Conservation (phyloP, 2,329 filamentous ascomycete genomes). For the Colletotrichum sp. region DNA sequence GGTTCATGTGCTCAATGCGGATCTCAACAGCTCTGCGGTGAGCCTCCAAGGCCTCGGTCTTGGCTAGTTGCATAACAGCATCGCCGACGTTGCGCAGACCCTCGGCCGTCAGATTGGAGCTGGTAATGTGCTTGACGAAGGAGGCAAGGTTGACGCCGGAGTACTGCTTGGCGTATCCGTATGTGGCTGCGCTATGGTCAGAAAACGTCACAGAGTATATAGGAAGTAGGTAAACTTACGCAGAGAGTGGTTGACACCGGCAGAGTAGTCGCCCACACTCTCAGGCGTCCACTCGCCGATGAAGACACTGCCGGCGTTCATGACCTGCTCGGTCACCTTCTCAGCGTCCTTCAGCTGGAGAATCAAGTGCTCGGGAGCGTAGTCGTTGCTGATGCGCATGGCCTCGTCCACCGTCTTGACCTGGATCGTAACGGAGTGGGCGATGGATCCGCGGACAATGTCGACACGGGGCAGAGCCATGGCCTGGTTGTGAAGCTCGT, state of each 20-base stretch:
- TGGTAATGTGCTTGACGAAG: conserved; percentile 98
- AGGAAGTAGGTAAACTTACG: conserved; percentile 66
- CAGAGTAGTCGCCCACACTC: conserved; percentile 97
- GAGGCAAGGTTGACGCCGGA: conserved; percentile 95
- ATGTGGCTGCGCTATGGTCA: conserved; percentile 71
- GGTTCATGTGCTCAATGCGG: conserved; percentile 62
- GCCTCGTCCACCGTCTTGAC: conserved; percentile 75
- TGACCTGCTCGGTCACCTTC: conserved; percentile 75
- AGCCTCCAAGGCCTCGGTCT: conserved; percentile 93
- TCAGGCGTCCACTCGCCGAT: conserved; percentile 96
- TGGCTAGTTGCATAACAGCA: conserved; percentile 93
- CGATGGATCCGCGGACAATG: conserved; percentile 89
- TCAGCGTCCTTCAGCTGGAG: conserved; percentile 84
- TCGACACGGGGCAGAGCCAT: conserved; percentile 87
- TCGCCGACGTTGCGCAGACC: conserved; percentile 84
- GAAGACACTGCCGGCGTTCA: conserved; percentile 96
- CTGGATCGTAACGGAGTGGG: conserved; percentile 87
- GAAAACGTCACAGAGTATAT: neutral
- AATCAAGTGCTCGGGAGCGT: conserved; percentile 96
- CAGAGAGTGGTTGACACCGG: conserved; percentile 95
- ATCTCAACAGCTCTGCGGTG: conserved; percentile 91
- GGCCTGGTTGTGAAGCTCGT: conserved; percentile 88
- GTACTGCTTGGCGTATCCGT: conserved; percentile 98
- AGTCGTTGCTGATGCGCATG: conserved; percentile 86
- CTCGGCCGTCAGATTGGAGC: conserved; percentile 84